Conservation (phyloP, 2,329 filamentous ascomycete genomes). For the Chalara sp. region DNA sequence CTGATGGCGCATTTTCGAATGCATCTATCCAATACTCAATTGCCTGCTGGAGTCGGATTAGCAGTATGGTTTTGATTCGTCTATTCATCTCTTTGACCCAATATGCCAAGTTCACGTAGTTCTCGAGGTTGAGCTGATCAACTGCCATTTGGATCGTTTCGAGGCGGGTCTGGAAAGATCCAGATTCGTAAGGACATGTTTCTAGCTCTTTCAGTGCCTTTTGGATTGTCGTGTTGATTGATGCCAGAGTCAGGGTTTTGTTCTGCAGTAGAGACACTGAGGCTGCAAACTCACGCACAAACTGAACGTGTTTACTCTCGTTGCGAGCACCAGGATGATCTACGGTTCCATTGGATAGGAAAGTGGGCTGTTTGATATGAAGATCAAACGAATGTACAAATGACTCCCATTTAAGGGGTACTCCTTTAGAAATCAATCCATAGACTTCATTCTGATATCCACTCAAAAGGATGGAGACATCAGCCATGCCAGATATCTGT, state of each 20-base stretch:
- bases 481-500: slow-evolving; percentile 76
- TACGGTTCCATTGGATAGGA: slow-evolving; percentile 51
- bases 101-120: slow-evolving; percentile 84
- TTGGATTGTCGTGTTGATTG: slow-evolving; percentile 74
- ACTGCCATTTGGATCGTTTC: slow-evolving; percentile 86
- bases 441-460: slow-evolving; percentile 92
- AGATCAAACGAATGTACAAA: slow-evolving; percentile 96
- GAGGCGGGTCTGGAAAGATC: slow-evolving; percentile 73
- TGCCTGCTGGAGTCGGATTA: slow-evolving; percentile 76
- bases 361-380: slow-evolving; percentile 60
- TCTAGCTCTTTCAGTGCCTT: slow-evolving; percentile 78
- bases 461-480: slow-evolving; percentile 80
- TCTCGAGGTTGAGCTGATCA: slow-evolving; percentile 93
- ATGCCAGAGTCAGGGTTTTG: slow-evolving; percentile 73
- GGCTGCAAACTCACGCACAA: slow-evolving; percentile 86
- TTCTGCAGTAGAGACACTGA: slow-evolving; percentile 82
- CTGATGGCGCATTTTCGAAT: slow-evolving; percentile 57
- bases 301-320: slow-evolving; percentile 93
- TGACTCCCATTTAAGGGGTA: slow-evolving; percentile 92
- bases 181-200: slow-evolving; percentile 73
- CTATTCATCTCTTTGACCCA: slow-evolving; percentile 88
- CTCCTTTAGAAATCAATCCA: slow-evolving; percentile 72
- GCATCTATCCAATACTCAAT: slow-evolving; percentile 81
- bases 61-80: slow-evolving; percentile 73
- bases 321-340: slow-evolving; percentile 51